Percentiles rank a stretch among this genome's conserved stretches.
Evolutionary conservation across 352 stramenopile genomes (phyloP).

Genomic region (Phytophthora chlamydospora): DNA sequence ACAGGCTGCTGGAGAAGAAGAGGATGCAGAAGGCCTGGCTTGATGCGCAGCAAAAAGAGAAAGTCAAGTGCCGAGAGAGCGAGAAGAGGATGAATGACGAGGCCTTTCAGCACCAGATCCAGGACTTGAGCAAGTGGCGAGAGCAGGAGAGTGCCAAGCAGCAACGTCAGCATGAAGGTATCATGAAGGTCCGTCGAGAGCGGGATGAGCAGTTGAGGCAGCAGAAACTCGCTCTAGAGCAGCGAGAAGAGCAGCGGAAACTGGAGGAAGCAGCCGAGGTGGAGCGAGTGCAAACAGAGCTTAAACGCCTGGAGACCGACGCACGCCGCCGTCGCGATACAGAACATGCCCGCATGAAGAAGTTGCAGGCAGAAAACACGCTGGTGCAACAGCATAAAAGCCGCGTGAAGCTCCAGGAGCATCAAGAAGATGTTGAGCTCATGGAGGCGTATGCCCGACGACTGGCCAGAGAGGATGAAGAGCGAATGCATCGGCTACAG

Average conservation of each 20-base stretch:
- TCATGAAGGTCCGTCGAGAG: conserved; percentile 61
- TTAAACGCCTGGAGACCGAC: conserved; percentile 55
- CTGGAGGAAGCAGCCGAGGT: conserved; percentile 62
- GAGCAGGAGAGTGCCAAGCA: conserved; percentile 56
- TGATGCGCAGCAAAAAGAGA: conserved; percentile 61
- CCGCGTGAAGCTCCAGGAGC: conserved; percentile 45
- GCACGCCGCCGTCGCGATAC: conserved; percentile 40
- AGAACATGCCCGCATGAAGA: conserved; percentile 59
- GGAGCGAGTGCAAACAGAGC: conserved; percentile 55
- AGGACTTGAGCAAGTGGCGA: conserved; percentile 58
- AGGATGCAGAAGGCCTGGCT: conserved; percentile 67
- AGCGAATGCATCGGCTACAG: conserved; percentile 51
- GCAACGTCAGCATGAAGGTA: conserved; percentile 50
- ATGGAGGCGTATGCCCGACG: conserved; percentile 74
- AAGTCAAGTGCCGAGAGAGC: conserved; percentile 31
- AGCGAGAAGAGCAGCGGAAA: conserved; percentile 37
- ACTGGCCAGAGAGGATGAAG: conserved; percentile 63
- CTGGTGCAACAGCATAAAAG: conserved; percentile 50
- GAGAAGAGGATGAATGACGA: conserved; percentile 45
- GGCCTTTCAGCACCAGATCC: conserved; percentile 49
- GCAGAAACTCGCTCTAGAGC: conserved; percentile 47
- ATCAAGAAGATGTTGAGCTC: conserved; percentile 66
- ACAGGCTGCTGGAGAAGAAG: conserved; percentile 55
- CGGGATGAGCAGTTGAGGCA: conserved; percentile 67
- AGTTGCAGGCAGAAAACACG: conserved; percentile 55